Evolutionary conservation across 768 basidiomycete species (phyloP), one percentile per base, ranked within the genome.

Genomic region (Boletus tomentosulus): DNA sequence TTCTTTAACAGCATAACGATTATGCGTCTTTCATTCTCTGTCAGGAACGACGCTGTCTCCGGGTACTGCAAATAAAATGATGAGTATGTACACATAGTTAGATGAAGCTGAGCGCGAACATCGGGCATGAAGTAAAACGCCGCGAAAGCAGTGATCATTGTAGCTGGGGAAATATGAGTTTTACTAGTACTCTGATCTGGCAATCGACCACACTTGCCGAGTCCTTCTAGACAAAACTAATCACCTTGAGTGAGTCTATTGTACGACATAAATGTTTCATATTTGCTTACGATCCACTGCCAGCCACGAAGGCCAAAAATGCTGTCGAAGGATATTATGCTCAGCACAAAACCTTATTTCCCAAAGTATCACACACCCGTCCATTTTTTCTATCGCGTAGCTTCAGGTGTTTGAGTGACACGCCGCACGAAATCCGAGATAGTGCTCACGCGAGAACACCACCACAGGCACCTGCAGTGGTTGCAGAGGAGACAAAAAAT

Each of bases 271-370:
- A n/a, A 34, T 24, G 2, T 25, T 42, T 33, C 12, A 34, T 34
- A 19, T 34, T n/a, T 42, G 41, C 50, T 50, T 43, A 50, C 50
- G 16, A 50, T 50, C 50, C 50, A 50, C 19, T 50, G 50, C 50
- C 50, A 50, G 15, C 50, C 50, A 43, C 16, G 50, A 35, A 50
- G 33, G 6, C 50, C 50, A 12, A 16, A 19, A 10, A 50, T 43
- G 6, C 50, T 50, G 24, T 22, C 10, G n/a, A 42, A 7, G 15
- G 28, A 33, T 24, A 43, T 24, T 28, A 12, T 44, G 24, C 25
- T 35, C 25, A 4, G 37, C 3, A 47, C 24, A 28, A 28, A 37
- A 19, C n/a, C 37, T 16, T 37, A 13, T 6, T 37, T 11, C 13
- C 11, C 8, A 39, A 28, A 11, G 3, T n/a, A 27, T 28, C n/a